Evolutionary conservation across 495 filamentous ascomycete species (phyloP).

Genomic region (Xylaria bambusicola): DNA sequence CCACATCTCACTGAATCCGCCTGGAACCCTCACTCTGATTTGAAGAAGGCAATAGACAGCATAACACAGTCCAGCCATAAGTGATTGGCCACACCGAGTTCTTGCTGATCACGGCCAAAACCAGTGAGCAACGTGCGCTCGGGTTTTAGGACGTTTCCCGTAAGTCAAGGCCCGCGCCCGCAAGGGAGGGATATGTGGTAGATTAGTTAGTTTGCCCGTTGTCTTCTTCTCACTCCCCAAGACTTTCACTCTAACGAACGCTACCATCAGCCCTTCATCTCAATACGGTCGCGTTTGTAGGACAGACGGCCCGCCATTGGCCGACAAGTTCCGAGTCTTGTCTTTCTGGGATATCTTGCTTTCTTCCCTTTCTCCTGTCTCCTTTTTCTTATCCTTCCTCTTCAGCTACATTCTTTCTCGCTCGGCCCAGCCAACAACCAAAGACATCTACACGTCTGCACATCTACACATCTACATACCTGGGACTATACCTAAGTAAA

Average conservation of each 20-base stretch:
- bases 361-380: no score
- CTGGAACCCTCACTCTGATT: not conserved
- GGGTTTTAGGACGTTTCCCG: slow-evolving; percentile 1
- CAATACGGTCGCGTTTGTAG: slow-evolving; percentile 25
- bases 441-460: no score
- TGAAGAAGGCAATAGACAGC: not conserved
- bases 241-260: no score
- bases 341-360: no score
- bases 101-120: slow-evolving; percentile 1
- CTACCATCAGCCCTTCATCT: no score
- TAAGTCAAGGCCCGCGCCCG: not conserved
- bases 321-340: slow-evolving; percentile 20
- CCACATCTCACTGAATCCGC: not conserved
- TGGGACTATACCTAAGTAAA: no score
- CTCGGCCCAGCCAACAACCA: not conserved
- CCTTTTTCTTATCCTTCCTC: not conserved
- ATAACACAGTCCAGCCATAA: not conserved
- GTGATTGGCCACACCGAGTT: not conserved
- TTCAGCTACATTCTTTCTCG: not conserved
- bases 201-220: not conserved
- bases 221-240: not conserved
- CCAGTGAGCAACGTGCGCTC: slow-evolving; percentile 3
- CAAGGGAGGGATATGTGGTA: not conserved
- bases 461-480: no score
- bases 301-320: slow-evolving; percentile 28